phyloP scores from a whole-genome alignment of 1,284 basidiomycete species.

The Malassezia japonica region DNA sequence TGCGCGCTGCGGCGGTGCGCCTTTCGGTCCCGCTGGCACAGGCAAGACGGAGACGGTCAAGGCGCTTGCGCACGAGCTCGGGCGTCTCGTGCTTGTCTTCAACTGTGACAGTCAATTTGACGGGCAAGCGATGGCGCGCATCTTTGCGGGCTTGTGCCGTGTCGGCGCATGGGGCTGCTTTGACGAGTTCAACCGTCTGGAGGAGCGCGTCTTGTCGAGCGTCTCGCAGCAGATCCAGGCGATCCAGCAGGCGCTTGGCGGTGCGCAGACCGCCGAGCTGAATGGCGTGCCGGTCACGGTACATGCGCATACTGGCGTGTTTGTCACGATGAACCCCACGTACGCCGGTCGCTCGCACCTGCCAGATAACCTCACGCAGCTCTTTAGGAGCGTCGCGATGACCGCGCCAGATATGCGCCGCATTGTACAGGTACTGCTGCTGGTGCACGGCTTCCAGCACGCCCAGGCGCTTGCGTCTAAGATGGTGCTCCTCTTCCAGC shows the following conservation, averaged over 20 bases:
- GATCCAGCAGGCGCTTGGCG: constrained; percentile 86
- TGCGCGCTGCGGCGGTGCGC: constrained; percentile 87
- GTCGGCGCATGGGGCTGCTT: constrained; percentile 73
- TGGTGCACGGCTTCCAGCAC: constrained; percentile 97
- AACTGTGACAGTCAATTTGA: constrained; percentile 99
- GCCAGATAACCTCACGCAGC: constrained; percentile 84
- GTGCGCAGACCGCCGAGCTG: constrained; percentile 57
- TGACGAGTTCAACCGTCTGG: constrained; percentile 67
- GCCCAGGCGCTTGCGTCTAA: constrained; percentile 92
- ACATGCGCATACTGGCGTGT: constrained; percentile 87
- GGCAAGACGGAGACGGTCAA: constrained; percentile 99
- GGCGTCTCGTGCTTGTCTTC: constrained; percentile 94
- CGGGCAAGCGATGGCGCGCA: constrained; percentile 99
- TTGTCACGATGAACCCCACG: constrained; percentile 88
- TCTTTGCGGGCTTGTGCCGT: constrained; percentile 95
- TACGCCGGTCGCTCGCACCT: constrained; percentile 95
- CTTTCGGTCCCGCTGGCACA: constrained; percentile 96
- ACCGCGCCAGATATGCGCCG: constrained; percentile 93
- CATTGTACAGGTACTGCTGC: constrained; percentile 97
- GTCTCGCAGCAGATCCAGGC: constrained; percentile 98
- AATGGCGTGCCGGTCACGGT: constrained; percentile 88
- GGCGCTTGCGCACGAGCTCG: constrained; percentile 91
- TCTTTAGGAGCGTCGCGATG: constrained; percentile 98
- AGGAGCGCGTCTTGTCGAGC: constrained; percentile 92
- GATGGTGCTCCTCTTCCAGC: constrained; percentile 97